phyloP scores from a whole-genome alignment of 345 rosid genomes.

The Pistacia vera region DNA sequence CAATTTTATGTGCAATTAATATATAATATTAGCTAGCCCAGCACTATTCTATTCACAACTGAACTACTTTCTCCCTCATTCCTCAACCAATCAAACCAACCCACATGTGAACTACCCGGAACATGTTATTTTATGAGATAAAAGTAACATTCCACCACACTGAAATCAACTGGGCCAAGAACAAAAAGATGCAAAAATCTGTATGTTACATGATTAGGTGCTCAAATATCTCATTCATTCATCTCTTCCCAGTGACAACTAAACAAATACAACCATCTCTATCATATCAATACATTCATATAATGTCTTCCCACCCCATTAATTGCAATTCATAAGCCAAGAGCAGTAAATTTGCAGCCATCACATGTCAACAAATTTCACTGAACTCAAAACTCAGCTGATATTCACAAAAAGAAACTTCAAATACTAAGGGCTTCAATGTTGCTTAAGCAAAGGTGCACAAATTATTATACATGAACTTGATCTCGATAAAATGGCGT shows the following conservation, averaged over 20 bases:
- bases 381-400: background rate
- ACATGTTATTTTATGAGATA: too few relatives aligned
- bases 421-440: background rate
- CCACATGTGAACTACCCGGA: background rate
- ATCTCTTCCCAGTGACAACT: too few relatives aligned
- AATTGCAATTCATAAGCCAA: background rate
- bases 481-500: background rate
- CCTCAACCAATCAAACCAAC: background rate
- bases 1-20: background rate
- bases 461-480: background rate
- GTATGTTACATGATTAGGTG: too few relatives aligned
- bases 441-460: background rate
- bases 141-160: background rate
- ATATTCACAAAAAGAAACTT: background rate
- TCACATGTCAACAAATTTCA: background rate
- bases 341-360: background rate
- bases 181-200: too few relatives aligned
- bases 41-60: too few relatives aligned
- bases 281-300: too few relatives aligned
- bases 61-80: background rate
- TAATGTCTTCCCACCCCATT: background rate
- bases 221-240: too few relatives aligned
- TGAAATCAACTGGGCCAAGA: background rate
- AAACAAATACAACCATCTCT: too few relatives aligned
- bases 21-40: too few relatives aligned